phyloP scores from a whole-genome alignment of 768 basidiomycete species.

The Hebeloma cylindrosporum region DNA sequence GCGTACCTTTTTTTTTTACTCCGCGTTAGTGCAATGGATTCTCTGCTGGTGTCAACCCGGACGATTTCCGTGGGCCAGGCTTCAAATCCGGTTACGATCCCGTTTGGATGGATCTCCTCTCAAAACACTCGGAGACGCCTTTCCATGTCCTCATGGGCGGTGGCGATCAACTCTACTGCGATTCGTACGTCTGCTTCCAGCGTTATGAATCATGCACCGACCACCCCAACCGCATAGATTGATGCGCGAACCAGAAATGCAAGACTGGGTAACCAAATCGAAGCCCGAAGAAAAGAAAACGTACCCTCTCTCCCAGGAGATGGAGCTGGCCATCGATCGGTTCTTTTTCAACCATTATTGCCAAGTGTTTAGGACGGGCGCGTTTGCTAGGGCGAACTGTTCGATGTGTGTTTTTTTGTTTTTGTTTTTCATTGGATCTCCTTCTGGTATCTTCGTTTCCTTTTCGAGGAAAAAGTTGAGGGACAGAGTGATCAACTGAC shows the following conservation, averaged over 20 bases:
- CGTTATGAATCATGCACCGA: neutral
- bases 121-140: slow-evolving; percentile 74
- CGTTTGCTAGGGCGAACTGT: slow-evolving; percentile 88
- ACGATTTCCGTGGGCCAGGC: slow-evolving; percentile 80
- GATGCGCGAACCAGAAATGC: slow-evolving; percentile 84
- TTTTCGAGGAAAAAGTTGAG: too few species aligned
- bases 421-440: slow-evolving; percentile 7
- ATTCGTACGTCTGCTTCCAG: slow-evolving; percentile 47
- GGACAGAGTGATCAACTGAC: too few species aligned
- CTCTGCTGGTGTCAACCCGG: slow-evolving; percentile 85
- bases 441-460: too few species aligned
- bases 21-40: slow-evolving; percentile 77
- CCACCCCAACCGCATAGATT: slow-evolving; percentile 42
- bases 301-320: slow-evolving; percentile 67
- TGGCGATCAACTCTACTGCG: slow-evolving; percentile 91
- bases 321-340: slow-evolving; percentile 74
- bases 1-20: neutral
- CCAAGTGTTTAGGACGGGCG: slow-evolving; percentile 78
- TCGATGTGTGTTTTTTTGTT: slow-evolving; percentile 64
- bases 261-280: slow-evolving; percentile 73
- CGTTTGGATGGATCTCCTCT: slow-evolving; percentile 90
- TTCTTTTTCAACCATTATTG: slow-evolving; percentile 94
- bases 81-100: slow-evolving; percentile 85
- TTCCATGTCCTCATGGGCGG: slow-evolving; percentile 94
- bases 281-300: slow-evolving; percentile 59